Conservation (phyloP, 441 rosid genomes). For the Adansonia gregorii region DNA sequence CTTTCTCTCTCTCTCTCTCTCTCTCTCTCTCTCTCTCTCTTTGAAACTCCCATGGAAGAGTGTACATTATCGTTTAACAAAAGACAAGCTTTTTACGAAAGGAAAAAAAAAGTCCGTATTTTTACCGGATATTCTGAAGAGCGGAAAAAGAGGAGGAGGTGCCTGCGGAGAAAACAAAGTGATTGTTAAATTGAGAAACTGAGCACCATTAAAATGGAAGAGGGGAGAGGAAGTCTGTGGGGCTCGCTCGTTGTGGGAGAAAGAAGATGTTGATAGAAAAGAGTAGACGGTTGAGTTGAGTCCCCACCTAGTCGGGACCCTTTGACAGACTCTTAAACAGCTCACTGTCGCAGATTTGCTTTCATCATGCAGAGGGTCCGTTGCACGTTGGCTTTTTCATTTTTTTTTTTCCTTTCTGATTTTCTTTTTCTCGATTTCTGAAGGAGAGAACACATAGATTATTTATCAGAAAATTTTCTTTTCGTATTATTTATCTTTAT, state of each 20-base stretch:
- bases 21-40: background rate
- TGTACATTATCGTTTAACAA: background rate
- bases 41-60: slow-evolving; percentile 2
- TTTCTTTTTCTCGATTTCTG: no score
- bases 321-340: background rate
- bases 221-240: background rate
- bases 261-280: background rate
- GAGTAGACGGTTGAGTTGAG: background rate
- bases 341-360: background rate
- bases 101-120: background rate
- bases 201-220: background rate
- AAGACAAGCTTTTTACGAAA: background rate
- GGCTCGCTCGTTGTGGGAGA: background rate
- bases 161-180: background rate
- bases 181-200: no score
- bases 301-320: background rate
- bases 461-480: no score
- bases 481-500: no score
- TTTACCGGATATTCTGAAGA: background rate
- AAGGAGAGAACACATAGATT: no score
- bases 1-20: background rate
- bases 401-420: no score
- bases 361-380: background rate
- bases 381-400: background rate
- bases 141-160: background rate